phyloP scores from a whole-genome alignment of 148 eudicot species.

The Linanthus parryae region DNA sequence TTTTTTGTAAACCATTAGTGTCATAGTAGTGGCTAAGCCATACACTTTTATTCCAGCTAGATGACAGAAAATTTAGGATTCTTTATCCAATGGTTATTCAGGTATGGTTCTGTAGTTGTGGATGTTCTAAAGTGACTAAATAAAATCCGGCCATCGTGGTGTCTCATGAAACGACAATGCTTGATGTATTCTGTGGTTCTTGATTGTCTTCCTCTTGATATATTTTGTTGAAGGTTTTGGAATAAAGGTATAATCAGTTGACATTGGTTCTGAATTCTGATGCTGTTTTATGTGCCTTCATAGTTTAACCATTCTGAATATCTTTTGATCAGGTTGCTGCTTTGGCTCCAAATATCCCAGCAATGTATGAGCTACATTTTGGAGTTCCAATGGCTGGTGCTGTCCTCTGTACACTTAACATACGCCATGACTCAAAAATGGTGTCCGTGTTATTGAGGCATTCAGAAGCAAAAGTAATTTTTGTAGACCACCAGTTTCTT shows the following conservation, averaged over 20 bases:
- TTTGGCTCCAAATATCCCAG: conserved; percentile 63
- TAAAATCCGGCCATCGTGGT: too few relatives aligned
- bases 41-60: too few relatives aligned
- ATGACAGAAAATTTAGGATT: too few relatives aligned
- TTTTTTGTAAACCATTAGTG: too few relatives aligned
- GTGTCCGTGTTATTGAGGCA: conserved; percentile 49
- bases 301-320: background rate
- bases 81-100: too few relatives aligned
- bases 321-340: conserved; percentile 48
- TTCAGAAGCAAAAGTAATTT: conserved; percentile 49
- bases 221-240: conserved; percentile 2
- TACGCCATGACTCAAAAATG: conserved; percentile 61
- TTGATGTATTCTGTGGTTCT: too few relatives aligned
- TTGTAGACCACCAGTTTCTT: conserved; percentile 49
- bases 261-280: background rate
- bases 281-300: background rate
- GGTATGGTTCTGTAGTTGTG: too few relatives aligned
- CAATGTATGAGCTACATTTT: conserved; percentile 69
- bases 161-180: too few relatives aligned
- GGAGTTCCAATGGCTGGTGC: conserved; percentile 80
- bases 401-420: conserved; percentile 56
- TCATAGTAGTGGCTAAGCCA: too few relatives aligned
- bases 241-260: too few relatives aligned
- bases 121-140: too few relatives aligned
- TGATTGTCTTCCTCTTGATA: background rate